Base-by-base conservation (phyloP, 2,329 filamentous ascomycete species). In the Phoma sp. region DNA sequence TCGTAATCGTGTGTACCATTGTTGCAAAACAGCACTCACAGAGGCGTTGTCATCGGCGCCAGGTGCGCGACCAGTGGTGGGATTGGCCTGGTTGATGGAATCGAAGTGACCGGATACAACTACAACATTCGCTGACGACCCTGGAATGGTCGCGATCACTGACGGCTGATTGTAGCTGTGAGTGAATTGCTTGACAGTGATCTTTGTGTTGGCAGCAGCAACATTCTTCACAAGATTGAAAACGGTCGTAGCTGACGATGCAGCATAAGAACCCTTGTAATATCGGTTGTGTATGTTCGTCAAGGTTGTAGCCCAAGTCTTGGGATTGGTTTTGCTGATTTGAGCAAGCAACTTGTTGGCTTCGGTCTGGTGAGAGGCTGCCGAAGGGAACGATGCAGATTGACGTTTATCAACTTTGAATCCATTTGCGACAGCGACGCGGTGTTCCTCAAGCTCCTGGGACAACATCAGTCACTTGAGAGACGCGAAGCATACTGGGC, bases 41-140 rank as follows among this genome's bases (percentile, higher is more conserved):
- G 88, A 91, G 59, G 92, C 92, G 71, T 96, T 92, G 66, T 97
- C 93, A 66, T 97, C 93, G 10, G 93, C 92, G 40, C 93, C 93
- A 0, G 93, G 93, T 0, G 92, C 92, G 7, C 89, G 84, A 31
- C 96, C 82, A 35, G 95, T 81, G 2, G 88, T 90, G 1, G 92
- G 93, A 13, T 96, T 77, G 78, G 90, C 94, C 38, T 96, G 82
- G 77, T 97, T 97, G 77, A 96, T 94, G 65, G 90, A 94, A 75
- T 97, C 93, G 75, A 96, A 92, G 75, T 96, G 92, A 1, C 92
- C 91, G 51, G 92, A 92, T 61, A 96, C 87, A 19, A 96, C 86
- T 31, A 94, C 83, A 0, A 92, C 96, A 71, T 88, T 88, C 69
- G 93, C 87, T 40, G 84, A 88, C 77, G 89, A 83, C 44, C 93